Base-by-base conservation (phyloP, 2,329 filamentous ascomycete species). In the Arachnomyces sp. region DNA sequence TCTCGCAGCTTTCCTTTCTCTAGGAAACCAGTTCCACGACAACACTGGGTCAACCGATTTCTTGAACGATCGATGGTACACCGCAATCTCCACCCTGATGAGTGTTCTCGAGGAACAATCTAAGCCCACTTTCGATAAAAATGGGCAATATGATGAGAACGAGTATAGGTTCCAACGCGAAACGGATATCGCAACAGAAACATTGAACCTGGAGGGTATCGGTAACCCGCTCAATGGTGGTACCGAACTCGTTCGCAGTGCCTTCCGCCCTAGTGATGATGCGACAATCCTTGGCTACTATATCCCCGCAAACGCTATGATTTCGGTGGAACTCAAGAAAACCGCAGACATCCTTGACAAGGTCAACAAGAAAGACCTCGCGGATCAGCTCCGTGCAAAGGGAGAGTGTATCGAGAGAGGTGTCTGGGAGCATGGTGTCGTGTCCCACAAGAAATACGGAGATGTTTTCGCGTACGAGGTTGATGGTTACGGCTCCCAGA, bases 261-360 rank as follows among this genome's bases (percentile, higher is more conserved):
- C 92, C 1, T 98, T 98, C 67, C 78, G 92, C 1, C 92, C 92
- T 3, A 94, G 86, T 48, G 92, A 98, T 54, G 92, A 98, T 60
- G 87, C 92, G 2, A 93, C 88, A 0, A 95, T 92, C 29, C 72
- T 98, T 3, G 89, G 89, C 33, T 98, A 87, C 69, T 86, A 95
- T 59, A 94, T 98, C 50, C 92, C 92, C 0, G 82, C 86, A 29
- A 98, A 98, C 57, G 92, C 92, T 16, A 90, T 94, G 82, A 95
- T 98, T 74, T 82, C 87, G 2, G 85, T 90, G 1, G 88, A 98
- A 62, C 71, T 98, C 17, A 77, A 80, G 47, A 80, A 85, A 31
- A 80, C 85, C 0, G 80, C 86, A 0, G 69, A 72, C 4, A 71
- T 93, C 14, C 74, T 96, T n/a, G 66, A 68, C 38, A 69, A 70